Conservation (phyloP, 352 stramenopile species). For the Lagenidium giganteum region DNA sequence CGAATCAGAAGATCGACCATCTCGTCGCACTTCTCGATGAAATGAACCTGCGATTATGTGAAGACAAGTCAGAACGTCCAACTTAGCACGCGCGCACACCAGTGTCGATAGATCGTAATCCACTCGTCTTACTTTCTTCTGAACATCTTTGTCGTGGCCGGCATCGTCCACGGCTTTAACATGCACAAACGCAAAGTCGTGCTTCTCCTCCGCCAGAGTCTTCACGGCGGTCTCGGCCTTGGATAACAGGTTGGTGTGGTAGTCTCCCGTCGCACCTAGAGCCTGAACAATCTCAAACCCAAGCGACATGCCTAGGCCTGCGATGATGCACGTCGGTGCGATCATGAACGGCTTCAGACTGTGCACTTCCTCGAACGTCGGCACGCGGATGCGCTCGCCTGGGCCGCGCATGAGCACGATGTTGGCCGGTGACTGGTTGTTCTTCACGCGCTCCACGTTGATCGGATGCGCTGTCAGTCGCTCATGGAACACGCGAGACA, state of each 20-base stretch:
- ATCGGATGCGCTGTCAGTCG: conserved; percentile 54
- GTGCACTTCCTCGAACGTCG: conserved; percentile 68
- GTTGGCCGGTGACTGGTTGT: conserved; percentile 58
- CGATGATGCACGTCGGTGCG: conserved; percentile 76
- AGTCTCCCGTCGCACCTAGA: conserved; percentile 62
- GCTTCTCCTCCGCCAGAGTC: conserved; percentile 22
- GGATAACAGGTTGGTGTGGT: conserved; percentile 64
- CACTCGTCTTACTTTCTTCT: conserved; percentile 54
- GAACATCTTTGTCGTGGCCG: conserved; percentile 64
- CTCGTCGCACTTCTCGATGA: conserved; percentile 64
- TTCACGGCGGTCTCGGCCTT: conserved; percentile 62
- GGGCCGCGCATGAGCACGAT: conserved; percentile 68
- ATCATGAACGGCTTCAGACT: conserved; percentile 75
- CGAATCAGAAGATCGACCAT: conserved; percentile 54
- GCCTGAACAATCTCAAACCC: conserved; percentile 58
- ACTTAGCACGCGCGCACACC: too few relatives aligned
- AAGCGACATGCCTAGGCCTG: conserved; percentile 68
- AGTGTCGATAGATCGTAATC: too few relatives aligned
- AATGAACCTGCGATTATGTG: conserved; percentile 37
- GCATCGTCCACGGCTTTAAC: conserved; percentile 78
- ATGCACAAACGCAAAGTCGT: conserved; percentile 74
- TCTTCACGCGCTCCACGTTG: conserved; percentile 42
- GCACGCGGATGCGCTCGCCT: conserved; percentile 70
- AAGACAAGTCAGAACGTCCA: too few relatives aligned
- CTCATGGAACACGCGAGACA: conserved; percentile 50